Percentiles rank a stretch among this genome's conserved stretches.
phyloP scores from a whole-genome alignment of 495 filamentous ascomycete genomes.

The Patellaria atrata region DNA sequence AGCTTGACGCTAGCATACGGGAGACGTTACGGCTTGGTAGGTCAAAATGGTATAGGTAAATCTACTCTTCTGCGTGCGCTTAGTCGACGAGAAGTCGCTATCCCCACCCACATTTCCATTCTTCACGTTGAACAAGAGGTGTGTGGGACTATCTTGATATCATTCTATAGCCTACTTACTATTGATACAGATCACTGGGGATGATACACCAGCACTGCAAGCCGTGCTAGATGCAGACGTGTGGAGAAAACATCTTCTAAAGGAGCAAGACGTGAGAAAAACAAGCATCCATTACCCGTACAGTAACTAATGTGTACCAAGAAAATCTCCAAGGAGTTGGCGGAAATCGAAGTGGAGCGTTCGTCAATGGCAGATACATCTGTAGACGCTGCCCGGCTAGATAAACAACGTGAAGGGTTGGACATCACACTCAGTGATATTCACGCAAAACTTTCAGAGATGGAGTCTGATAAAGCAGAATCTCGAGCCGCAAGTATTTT shows the following conservation, averaged over 20 bases:
- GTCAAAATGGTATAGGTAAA: conserved; percentile 99
- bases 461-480: conserved; percentile 98
- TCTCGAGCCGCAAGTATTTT: conserved; percentile 89
- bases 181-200: conserved; percentile 61
- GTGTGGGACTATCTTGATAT: conserved; percentile 13
- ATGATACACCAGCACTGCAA: conserved; percentile 90
- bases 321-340: conserved; percentile 72
- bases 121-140: conserved; percentile 98
- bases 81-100: conserved; percentile 81
- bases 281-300: conserved; percentile 24
- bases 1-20: conserved; percentile 83
- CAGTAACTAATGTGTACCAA: conserved; percentile 26
- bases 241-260: conserved; percentile 90
- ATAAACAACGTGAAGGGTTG: conserved; percentile 74
- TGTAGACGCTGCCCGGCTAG: conserved; percentile 66
- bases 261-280: conserved; percentile 82
- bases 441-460: conserved; percentile 83
- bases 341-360: conserved; percentile 66
- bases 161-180: background rate
- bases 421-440: conserved; percentile 83
- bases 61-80: conserved; percentile 83
- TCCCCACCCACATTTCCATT: conserved; percentile 96
- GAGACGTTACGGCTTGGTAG: conserved; percentile 89
- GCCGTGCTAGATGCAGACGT: conserved; percentile 96
- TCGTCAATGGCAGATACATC: conserved; percentile 73